Evolutionary conservation across 2,329 filamentous ascomycete species (phyloP), one percentile per base, ranked within the genome.

Genomic region (Myriosclerotinia scirpicola): DNA sequence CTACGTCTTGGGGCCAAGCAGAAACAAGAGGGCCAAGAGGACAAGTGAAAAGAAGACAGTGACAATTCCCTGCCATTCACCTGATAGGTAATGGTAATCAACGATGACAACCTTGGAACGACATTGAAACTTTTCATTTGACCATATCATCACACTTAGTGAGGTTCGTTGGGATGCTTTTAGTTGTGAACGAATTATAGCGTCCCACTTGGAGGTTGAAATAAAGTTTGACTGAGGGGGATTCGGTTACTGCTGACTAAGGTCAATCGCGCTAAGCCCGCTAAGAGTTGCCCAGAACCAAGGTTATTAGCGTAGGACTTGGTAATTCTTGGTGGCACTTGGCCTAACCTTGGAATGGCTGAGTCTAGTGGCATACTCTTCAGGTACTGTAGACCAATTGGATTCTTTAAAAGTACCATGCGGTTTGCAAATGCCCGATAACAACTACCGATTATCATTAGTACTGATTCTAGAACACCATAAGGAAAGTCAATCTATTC

Each of bases 231-330:
- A 22, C 17, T 22, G 34, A 22, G 30, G 8, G 12, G 30, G 15
- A n/a, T 12, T 60, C 58, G 58, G 44, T 17, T 50, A 60, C 50
- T 50, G 44, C 44, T 60, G 58, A 60, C 58, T 60, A 50, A 60
- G 9, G 11, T 8, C 5, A 14, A 36, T 22, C 36, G 30, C 22
- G 20, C 2, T 2, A 26, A 48, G 42, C n/a, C 12, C 9, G 14
- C 30, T 26, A 50, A 50, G n/a, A 38, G 46, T 22, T 36, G 56
- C 42, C 44, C n/a, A 60, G 56, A 50, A 22, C 20, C 26, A 20
- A 20, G 38, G 38, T 8, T 40, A 40, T 40, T 40, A 40, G 4
- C 38, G 12, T 22, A n/a, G 22, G 15, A 34, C 8, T 34, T 36
- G 42, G 26, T 7, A 22, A 36, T 36, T 48, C 42, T 60, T 60